Evolutionary conservation across 2,329 filamentous ascomycete species (phyloP).

Genomic region (Alternaria angustiovoidea): DNA sequence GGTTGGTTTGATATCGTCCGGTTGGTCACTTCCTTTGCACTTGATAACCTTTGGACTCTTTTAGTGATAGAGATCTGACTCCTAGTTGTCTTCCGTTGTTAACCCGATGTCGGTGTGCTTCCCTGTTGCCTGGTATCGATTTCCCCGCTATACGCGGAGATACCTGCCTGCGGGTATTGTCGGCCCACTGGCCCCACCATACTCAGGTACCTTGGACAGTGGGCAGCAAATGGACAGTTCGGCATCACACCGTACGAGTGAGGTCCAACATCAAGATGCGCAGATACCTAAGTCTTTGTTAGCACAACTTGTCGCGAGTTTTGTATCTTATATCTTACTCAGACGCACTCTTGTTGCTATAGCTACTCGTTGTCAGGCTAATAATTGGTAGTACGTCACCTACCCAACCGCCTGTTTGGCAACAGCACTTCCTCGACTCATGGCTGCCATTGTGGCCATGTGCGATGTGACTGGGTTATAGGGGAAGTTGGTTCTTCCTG

Average conservation of each 20-base stretch:
- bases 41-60: neutral
- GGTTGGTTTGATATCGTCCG: neutral
- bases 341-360: neutral
- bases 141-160: neutral
- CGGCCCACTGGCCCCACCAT: neutral
- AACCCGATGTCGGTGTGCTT: neutral
- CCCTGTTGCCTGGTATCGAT: neutral
- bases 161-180: constrained; percentile 1
- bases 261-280: neutral
- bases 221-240: neutral
- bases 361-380: neutral
- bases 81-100: neutral
- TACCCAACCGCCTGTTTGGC: neutral
- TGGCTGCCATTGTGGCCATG: neutral
- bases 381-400: neutral
- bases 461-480: neutral
- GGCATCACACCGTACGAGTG: neutral
- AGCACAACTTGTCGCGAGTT: neutral
- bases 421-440: neutral
- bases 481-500: neutral
- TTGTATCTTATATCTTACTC: neutral
- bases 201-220: neutral
- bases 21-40: neutral
- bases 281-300: neutral
- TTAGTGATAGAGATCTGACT: neutral